Base-by-base conservation (phyloP, 768 basidiomycete genomes). In the Pleurotus tuber-regium region DNA sequence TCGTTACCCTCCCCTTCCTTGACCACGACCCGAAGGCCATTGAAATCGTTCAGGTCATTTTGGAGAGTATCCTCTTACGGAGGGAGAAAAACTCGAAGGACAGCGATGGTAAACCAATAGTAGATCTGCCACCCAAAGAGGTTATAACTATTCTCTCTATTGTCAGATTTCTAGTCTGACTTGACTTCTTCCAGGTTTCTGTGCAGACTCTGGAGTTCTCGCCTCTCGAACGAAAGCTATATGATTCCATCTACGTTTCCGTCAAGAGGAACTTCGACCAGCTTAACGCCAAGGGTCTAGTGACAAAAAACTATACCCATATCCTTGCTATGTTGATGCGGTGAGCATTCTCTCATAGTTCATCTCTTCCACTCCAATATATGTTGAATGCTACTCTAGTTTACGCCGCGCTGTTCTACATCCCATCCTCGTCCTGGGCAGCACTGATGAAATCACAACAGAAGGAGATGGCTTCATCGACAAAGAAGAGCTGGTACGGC, bases 241-340 rank as follows among this genome's bases (percentile, higher is more conserved):
- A 98, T 65, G 86, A 94, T 62, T 87, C 87, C 5, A 82, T 96
- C 47, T 96, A 90, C 66, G 68, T 74, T 49, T 79, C 86, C 33
- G 92, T 84, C 2, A 96, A 93, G 68, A 72, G 74, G 38, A 81
- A 85, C 55, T 98, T 93, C 62, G 86, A 93, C 48, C 80, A 80
- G 50, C 74, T 95, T 16, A 85, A 84, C 56, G 85, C 84, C 3
- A 87, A 87, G 63, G 93, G 94, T 3, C 71, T 86, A 2, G 72
- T 91, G 25, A 81, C 83, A 57, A 89, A 82, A 63, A 92, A 92
- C 59, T 87, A 89, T 65, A 87, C 89, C 16, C 83, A 91, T 65
- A 92, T 94, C 63, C 78, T 98, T 59, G 92, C 94, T 10, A 93
- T 96, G 88, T 75, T 98, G 25, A 96, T 96, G 91, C 81, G 86